A percentile compares a stretch with the other conserved stretches of the same genome.
phyloP scores from a whole-genome alignment of 352 stramenopile species.

The Phytophthora sp. region DNA sequence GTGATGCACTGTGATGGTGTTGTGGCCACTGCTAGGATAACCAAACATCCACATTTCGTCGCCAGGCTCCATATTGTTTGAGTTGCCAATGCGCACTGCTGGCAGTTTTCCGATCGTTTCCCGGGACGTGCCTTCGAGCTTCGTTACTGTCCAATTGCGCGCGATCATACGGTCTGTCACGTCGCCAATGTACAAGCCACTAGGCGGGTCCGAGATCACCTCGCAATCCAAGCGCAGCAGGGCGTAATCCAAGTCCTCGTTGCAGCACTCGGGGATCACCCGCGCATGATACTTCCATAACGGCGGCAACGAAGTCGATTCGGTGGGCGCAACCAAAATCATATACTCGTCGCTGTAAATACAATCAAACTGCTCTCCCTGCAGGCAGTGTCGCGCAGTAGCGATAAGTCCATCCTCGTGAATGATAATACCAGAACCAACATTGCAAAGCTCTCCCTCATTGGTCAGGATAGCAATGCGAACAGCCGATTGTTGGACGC shows the following conservation, averaged over 20 bases:
- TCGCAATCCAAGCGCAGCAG: conserved; percentile 85
- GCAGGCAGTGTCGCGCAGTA: conserved; percentile 79
- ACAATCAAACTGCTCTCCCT: conserved; percentile 88
- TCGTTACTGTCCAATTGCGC: conserved; percentile 83
- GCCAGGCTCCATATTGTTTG: conserved; percentile 87
- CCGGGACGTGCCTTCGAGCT: conserved; percentile 74
- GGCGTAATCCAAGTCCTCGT: conserved; percentile 86
- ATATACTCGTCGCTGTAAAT: conserved; percentile 90
- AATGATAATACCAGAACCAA: conserved; percentile 87
- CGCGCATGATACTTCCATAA: conserved; percentile 88
- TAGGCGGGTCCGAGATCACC: conserved; percentile 84
- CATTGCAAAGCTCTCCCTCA: conserved; percentile 86
- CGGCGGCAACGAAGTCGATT: conserved; percentile 78
- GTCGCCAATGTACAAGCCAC: conserved; percentile 89
- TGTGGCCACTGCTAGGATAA: conserved; percentile 88
- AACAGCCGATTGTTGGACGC: conserved; percentile 86
- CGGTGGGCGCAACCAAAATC: conserved; percentile 84
- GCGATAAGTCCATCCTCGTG: conserved; percentile 82
- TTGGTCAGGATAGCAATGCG: conserved; percentile 86
- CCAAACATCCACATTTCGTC: conserved; percentile 93
- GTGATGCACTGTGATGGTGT: conserved; percentile 90
- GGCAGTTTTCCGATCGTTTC: conserved; percentile 79
- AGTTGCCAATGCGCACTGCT: conserved; percentile 84
- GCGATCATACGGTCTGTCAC: conserved; percentile 88
- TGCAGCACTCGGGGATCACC: conserved; percentile 82